Percentiles rank a stretch among this genome's conserved stretches.
phyloP scores from a whole-genome alignment of 75 land plant genomes.

The Pinus taeda region DNA sequence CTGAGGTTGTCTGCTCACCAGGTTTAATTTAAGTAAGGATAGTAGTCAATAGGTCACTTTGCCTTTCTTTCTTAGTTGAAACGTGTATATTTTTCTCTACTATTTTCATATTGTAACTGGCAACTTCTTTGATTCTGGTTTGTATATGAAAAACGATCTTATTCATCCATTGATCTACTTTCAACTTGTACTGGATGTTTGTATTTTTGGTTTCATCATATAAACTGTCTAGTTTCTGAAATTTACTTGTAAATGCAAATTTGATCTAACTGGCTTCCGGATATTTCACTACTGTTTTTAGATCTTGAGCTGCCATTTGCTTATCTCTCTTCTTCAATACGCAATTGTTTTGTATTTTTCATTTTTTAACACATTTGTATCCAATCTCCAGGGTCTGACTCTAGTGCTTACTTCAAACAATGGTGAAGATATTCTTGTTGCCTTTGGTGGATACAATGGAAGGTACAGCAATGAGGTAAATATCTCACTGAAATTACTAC shows the following conservation, averaged over 20 bases:
- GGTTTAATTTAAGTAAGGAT: not conserved
- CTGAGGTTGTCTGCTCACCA: not conserved
- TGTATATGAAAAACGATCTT: not conserved
- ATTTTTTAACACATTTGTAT: not conserved
- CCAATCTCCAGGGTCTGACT: constrained; percentile 68
- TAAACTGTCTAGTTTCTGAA: not conserved
- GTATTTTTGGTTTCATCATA: not conserved
- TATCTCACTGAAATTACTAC: not conserved
- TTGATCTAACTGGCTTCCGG: not conserved
- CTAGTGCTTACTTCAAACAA: constrained; percentile 53
- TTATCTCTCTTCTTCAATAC: not conserved
- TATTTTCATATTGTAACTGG: not conserved
- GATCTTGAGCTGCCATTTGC: not conserved
- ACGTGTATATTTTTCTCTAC: not conserved
- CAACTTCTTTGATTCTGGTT: not conserved
- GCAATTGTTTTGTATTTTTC: not conserved
- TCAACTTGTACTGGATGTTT: not conserved
- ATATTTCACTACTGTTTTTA: not conserved
- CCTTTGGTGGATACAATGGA: constrained; percentile 99
- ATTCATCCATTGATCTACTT: not conserved
- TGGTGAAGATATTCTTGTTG: constrained; percentile 77
- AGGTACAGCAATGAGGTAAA: constrained; percentile 87
- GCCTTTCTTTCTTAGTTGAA: not conserved
- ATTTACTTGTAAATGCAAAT: not conserved
- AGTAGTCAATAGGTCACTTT: not conserved